Base-by-base conservation (phyloP, 495 filamentous ascomycete species). In the Polyplosphaeria fusca region DNA sequence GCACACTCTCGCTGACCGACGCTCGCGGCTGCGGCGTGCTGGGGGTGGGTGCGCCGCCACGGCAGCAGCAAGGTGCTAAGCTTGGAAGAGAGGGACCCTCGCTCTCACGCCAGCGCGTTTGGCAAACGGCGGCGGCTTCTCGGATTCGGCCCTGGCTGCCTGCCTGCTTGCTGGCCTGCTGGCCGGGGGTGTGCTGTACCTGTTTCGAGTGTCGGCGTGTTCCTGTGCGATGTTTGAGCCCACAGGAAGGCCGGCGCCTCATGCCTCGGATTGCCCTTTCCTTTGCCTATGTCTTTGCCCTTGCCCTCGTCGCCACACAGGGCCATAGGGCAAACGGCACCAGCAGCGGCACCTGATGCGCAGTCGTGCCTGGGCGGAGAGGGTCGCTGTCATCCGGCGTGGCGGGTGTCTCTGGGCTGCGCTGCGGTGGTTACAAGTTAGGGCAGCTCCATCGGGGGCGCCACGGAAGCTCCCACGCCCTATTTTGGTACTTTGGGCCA, bases 141-240 rank as follows among this genome's bases (percentile, higher is more conserved):
- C 30, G 45, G 37, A 35, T 35, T 46, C 45, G 54, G 54, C 38
- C 43, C 20, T 23, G 23, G 35, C 14, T 14, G 30, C 45, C 30
- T 13, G 19, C 42, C 20, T 18, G 2, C 47, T 46, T 23, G 22
- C 43, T n/a, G n/a, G n/a, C n/a, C n/a, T n/a, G n/a, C n/a, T n/a
- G n/a, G 35, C 43, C 44, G 54, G 54, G 45, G 32, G 30, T 50
- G 30, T 44, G 45, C 24, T 49, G 54, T 58, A 37, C 54, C 54
- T 52, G 55, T 58, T 58, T 58, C 55, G 55, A 45, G 39, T 16
- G 23, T 37, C 25, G 44, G 35, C 44, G 45, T 42, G 37, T 25
- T 20, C 40, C 40, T 58, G 46, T 52, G 55, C 27, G 19, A 45
- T 39, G 47, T 58, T 52, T 46, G 55, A 52, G 55, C 38, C 39